Conservation (phyloP, 1,284 basidiomycete genomes). For the Rhodotorula glutinis region DNA sequence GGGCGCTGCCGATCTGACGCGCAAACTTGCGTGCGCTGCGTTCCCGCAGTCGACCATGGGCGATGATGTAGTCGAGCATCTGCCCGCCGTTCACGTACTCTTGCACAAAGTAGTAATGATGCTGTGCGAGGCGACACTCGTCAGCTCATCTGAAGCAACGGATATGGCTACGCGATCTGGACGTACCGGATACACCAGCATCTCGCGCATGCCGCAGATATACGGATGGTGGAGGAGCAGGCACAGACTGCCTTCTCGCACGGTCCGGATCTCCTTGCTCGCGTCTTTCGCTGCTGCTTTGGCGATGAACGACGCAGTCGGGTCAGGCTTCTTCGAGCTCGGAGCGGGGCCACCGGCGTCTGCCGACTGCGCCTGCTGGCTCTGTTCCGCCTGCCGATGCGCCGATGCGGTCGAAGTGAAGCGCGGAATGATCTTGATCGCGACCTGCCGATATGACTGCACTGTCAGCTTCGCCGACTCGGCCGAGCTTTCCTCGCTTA, state of each 20-base stretch:
- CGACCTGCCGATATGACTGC: slow-evolving; percentile 59
- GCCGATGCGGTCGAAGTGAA: slow-evolving; percentile 58
- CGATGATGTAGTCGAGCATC: slow-evolving; percentile 99
- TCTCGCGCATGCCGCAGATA: slow-evolving; percentile 98
- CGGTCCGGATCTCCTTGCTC: slow-evolving; percentile 91
- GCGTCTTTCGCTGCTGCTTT: slow-evolving; percentile 81
- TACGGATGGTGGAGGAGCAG: slow-evolving; percentile 96
- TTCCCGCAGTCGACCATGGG: slow-evolving; percentile 91
- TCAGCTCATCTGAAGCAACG: background rate
- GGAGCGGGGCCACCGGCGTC: slow-evolving; percentile 44
- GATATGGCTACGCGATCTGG: background rate
- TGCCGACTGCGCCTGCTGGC: slow-evolving; percentile 38
- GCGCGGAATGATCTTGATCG: slow-evolving; percentile 96
- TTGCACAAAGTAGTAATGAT: slow-evolving; percentile 99
- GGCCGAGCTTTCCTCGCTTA: too few relatives aligned
- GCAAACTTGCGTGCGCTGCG: slow-evolving; percentile 95
- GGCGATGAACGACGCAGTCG: slow-evolving; percentile 55
- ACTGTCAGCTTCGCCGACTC: background rate
- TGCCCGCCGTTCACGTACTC: slow-evolving; percentile 99
- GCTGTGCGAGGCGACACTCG: slow-evolving; percentile 42
- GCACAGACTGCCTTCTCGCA: slow-evolving; percentile 89
- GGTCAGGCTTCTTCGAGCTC: slow-evolving; percentile 45
- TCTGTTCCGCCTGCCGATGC: slow-evolving; percentile 40
- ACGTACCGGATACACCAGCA: slow-evolving; percentile 60
- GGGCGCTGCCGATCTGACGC: slow-evolving; percentile 88